A percentile compares a stretch with the other conserved stretches of the same genome.
These are phyloP conservation scores for Delonix regia DNA, from an alignment of 306 rosid species.

Conservation along the genomic window DNA sequence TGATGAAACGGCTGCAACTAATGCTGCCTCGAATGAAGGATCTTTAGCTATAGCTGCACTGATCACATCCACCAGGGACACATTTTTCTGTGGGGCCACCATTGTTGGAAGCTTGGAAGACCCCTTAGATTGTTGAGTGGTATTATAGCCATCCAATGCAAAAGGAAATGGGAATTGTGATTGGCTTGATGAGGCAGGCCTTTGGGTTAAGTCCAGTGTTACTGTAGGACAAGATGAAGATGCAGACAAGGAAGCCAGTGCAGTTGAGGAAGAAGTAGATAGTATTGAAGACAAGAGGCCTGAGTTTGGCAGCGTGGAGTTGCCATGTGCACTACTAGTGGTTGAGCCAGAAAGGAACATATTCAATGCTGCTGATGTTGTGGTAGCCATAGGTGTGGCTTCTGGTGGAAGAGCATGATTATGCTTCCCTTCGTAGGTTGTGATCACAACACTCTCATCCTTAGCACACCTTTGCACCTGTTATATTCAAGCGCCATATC, in stretches of 20 bases:
- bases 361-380: constrained; percentile 47
- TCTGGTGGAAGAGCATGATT: constrained; percentile 50
- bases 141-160: constrained; percentile 30
- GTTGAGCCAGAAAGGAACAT: constrained; percentile 45
- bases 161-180: constrained; percentile 32
- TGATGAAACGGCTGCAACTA: constrained; percentile 42
- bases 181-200: constrained; percentile 2
- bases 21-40: constrained; percentile 42
- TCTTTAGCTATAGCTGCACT: constrained; percentile 45
- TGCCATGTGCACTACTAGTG: constrained; percentile 24
- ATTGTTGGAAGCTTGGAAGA: constrained; percentile 29
- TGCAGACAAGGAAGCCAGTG: constrained; percentile 41
- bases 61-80: constrained; percentile 44
- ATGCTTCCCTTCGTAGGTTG: constrained; percentile 57
- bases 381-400: constrained; percentile 40
- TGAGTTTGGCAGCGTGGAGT: neutral
- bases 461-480: constrained; percentile 56
- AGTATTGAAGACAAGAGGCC: constrained; percentile 37
- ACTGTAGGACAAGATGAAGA: constrained; percentile 48
- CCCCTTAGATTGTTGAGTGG: constrained; percentile 19
- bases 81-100: constrained; percentile 20
- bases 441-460: constrained; percentile 45
- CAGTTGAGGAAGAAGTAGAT: constrained; percentile 23
- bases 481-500: neutral
- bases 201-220: constrained; percentile 50